Conservation (phyloP, 345 rosid genomes). For the Lepidium sativum region DNA sequence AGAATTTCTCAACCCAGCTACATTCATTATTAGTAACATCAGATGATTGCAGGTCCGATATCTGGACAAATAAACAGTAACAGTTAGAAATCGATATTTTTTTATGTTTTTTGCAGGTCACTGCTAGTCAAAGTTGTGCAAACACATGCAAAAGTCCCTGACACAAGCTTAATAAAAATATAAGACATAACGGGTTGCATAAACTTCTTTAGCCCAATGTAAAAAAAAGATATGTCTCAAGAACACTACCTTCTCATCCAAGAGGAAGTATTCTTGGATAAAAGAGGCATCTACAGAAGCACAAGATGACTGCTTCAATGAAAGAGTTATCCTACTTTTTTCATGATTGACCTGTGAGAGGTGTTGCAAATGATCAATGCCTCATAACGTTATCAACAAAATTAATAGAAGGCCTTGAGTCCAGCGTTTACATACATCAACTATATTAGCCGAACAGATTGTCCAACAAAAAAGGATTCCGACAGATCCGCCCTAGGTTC, state of each 20-base stretch:
- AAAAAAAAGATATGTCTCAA: not conserved
- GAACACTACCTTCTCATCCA: constrained; percentile 66
- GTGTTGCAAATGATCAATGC: not conserved
- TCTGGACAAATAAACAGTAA: constrained; percentile 37
- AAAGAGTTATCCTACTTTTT: constrained; percentile 62
- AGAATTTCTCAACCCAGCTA: constrained; percentile 69
- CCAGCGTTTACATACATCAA: constrained; percentile 53
- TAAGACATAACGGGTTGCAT: not conserved
- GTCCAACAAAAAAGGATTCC: constrained; percentile 73
- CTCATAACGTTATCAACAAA: constrained; percentile 3
- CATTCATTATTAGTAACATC: constrained; percentile 35
- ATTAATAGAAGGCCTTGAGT: constrained; percentile 4
- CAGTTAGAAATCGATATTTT: not conserved
- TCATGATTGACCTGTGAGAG: constrained; percentile 59
- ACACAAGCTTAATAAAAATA: not conserved
- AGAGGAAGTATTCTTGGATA: constrained; percentile 58
- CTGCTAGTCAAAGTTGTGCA: constrained; percentile 1
- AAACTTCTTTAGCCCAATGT: not conserved
- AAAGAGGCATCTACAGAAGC: constrained; percentile 76
- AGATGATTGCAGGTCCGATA: constrained; percentile 56
- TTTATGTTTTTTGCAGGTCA: not conserved
- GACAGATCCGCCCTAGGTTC: constrained; percentile 52
- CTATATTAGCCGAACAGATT: constrained; percentile 82
- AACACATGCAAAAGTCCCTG: not conserved
- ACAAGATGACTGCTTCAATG: constrained; percentile 84